Percentiles rank a stretch among this genome's conserved stretches.
phyloP scores from a whole-genome alignment of 768 basidiomycete genomes.

The Suillus spraguei region DNA sequence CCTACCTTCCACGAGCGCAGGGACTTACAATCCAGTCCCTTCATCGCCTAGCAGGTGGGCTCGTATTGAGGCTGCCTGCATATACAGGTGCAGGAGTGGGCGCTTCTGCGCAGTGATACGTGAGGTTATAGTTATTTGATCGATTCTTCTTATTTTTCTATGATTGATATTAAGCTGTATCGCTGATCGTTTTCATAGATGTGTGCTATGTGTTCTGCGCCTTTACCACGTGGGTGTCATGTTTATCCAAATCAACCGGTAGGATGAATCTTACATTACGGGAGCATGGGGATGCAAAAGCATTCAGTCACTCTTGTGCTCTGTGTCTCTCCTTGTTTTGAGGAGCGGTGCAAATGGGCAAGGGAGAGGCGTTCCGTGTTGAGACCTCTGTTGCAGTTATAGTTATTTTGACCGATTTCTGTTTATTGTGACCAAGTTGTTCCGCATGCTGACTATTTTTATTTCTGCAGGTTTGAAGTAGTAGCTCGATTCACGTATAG shows the following conservation, averaged over 20 bases:
- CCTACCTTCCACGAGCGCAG: constrained; percentile 31
- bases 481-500: background rate
- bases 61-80: constrained; percentile 38
- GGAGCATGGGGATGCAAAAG: constrained; percentile 27
- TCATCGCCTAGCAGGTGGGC: constrained; percentile 35
- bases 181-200: constrained; percentile 14
- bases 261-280: constrained; percentile 30
- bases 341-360: constrained; percentile 26
- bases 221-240: constrained; percentile 10
- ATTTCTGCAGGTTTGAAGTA: background rate
- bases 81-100: constrained; percentile 36
- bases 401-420: constrained; percentile 34
- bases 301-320: constrained; percentile 27
- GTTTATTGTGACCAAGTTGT: background rate
- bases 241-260: constrained; percentile 17
- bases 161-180: background rate
- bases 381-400: constrained; percentile 29
- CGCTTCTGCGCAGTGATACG: constrained; percentile 36
- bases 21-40: constrained; percentile 37
- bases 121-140: constrained; percentile 42
- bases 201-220: background rate
- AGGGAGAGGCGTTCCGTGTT: constrained; percentile 20
- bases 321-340: constrained; percentile 30
- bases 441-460: background rate
- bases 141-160: constrained; percentile 8